A percentile compares a stretch with the other conserved stretches of the same genome.
These are phyloP conservation scores for Bidens hawaiensis DNA, from an alignment of 140 eudicot species.

Conservation along the genomic window DNA sequence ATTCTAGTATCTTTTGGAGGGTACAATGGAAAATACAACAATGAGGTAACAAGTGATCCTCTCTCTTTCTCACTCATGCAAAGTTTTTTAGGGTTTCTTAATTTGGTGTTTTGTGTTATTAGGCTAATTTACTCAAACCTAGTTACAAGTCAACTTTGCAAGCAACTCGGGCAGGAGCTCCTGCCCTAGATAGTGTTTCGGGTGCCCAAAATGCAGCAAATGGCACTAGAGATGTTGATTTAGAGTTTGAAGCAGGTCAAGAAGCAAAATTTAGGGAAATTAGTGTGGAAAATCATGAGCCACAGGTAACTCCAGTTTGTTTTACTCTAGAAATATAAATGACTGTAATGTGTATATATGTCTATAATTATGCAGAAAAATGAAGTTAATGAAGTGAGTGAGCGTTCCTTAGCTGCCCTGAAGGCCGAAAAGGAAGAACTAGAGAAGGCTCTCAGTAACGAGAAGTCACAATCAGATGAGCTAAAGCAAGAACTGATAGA, in stretches of 20 bases:
- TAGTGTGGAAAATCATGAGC: conserved; percentile 60
- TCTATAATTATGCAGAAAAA: conserved; percentile 44
- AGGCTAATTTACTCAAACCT: conserved; percentile 95
- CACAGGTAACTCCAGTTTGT: conserved; percentile 29
- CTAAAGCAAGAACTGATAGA: conserved; percentile 77
- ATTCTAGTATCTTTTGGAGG: conserved; percentile 94
- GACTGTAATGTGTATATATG: too few species aligned
- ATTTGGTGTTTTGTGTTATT: conserved; percentile 10
- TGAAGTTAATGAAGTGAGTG: conserved; percentile 55
- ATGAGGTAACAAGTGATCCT: conserved; percentile 56
- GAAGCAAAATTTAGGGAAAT: conserved; percentile 90
- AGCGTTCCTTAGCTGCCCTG: conserved; percentile 45
- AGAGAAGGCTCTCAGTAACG: conserved; percentile 57
- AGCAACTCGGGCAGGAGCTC: conserved; percentile 63
- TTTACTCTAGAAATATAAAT: too few species aligned
- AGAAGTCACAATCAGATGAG: conserved; percentile 69
- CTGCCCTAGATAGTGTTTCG: conserved; percentile 79
- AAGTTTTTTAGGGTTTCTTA: conserved; percentile 1
- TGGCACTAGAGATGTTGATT: conserved; percentile 75
- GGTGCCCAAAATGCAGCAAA: conserved; percentile 82
- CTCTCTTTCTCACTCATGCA: background rate
- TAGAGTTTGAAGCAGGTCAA: conserved; percentile 73
- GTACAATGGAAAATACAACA: conserved; percentile 94
- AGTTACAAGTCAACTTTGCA: conserved; percentile 88
- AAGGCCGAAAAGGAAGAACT: conserved; percentile 76